Evolutionary conservation across 1,284 basidiomycete genomes (phyloP), one percentile per base, ranked within the genome.

Genomic region (Ustilago cynodontis): DNA sequence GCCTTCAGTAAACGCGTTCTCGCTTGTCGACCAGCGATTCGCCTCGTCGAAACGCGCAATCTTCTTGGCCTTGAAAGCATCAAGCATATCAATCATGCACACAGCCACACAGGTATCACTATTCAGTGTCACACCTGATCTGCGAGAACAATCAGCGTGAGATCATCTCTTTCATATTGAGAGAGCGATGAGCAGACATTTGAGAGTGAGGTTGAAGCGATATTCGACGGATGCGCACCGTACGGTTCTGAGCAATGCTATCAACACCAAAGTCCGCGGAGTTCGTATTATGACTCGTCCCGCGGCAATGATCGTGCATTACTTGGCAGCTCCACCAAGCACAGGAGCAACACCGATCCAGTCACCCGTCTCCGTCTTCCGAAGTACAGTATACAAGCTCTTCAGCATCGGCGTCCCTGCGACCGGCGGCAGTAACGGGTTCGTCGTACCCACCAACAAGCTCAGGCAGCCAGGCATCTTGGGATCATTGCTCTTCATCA

Each of bases 401-500:
- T 66, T 65, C n/a, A 75, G 67, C 26, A 75, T 54, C 0, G 72
- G 72, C 1, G 59, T 70, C 4, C 66, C 72, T 9, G 59, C 62
- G n/a, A 75, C 72, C 2, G 63, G 39, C 9, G 72, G 72, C 28
- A 63, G 13, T 33, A 70, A 70, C 10, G 67, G 67, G 13, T 66
- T 66, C 11, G 72, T 70, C 9, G 66, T 69, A 2, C 66, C 72
- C 3, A 75, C 62, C 18, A 70, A 45, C 37, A 75, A 33, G 29
- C 66, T 70, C 20, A 75, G 29, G 50, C 72, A 75, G 14, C 72
- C 72, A 1, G 67, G 67, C 66, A 53, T 70, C 18, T 26, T 62
- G 20, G 59, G n/a, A 49, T 75, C 72, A 43, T 70, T 66, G 72
- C 72, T 75, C 56, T 65, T 33, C 66, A 75, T 70, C 59, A 75